Percentiles rank a stretch among this genome's conserved stretches.
Conservation (phyloP, 2,329 filamentous ascomycete genomes). For the Gaeumannomyces tritici region DNA sequence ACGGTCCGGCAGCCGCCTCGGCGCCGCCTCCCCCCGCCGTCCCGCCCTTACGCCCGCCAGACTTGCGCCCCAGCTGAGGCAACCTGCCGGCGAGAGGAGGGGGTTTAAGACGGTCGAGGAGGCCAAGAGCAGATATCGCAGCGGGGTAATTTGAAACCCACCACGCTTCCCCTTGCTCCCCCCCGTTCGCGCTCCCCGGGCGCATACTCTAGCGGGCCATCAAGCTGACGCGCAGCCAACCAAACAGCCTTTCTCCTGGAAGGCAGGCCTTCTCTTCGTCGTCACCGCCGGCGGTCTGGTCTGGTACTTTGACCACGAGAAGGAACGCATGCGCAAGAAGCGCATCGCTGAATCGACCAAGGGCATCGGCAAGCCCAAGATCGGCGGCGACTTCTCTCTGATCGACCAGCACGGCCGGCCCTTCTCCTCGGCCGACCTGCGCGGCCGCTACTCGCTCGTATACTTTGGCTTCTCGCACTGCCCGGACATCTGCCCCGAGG, state of each 20-base stretch:
- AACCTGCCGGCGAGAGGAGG: constrained; percentile 24
- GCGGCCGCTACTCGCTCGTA: constrained; percentile 75
- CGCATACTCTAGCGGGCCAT: background rate
- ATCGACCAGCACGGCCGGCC: constrained; percentile 70
- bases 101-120: constrained; percentile 47
- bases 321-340: constrained; percentile 81
- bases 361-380: constrained; percentile 84
- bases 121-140: constrained; percentile 47
- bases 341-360: constrained; percentile 86
- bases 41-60: background rate
- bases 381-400: constrained; percentile 78
- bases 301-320: constrained; percentile 90
- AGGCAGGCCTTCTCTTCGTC: constrained; percentile 79
- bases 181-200: background rate
- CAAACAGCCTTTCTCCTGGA: constrained; percentile 80
- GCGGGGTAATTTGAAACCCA: constrained; percentile 30
- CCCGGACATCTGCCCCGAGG: constrained; percentile 96
- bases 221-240: constrained; percentile 7
- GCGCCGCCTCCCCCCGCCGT: constrained; percentile 1
- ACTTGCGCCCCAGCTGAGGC: constrained; percentile 9
- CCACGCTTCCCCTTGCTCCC: background rate
- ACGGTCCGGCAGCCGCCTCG: background rate
- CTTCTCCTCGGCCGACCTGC: constrained; percentile 72
- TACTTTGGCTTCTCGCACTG: constrained; percentile 99
- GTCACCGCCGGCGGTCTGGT: constrained; percentile 66